Evolutionary conservation across 2,329 filamentous ascomycete species (phyloP).

Genomic region (Calonectria hawksworthii): DNA sequence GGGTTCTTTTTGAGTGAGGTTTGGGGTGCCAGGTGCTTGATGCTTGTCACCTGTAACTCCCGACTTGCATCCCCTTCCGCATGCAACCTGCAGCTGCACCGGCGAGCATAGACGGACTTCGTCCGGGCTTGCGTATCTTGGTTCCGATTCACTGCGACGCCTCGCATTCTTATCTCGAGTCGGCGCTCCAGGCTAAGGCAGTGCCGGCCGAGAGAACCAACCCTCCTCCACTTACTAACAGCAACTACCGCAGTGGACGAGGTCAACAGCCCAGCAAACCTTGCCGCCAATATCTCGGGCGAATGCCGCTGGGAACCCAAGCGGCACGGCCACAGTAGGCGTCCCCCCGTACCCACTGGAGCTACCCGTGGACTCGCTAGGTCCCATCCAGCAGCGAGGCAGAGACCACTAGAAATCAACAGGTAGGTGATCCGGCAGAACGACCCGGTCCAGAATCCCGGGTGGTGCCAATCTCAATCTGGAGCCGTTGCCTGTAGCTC

Average conservation of each 20-base stretch:
- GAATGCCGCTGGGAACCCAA: neutral
- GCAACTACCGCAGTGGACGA: slow-evolving; percentile 7
- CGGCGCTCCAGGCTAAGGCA: neutral
- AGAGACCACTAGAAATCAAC: neutral
- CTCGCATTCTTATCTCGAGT: neutral
- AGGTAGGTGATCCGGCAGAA: slow-evolving; percentile 14
- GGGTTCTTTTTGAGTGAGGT: neutral
- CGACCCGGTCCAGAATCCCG: slow-evolving; percentile 23
- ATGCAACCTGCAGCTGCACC: slow-evolving; percentile 22
- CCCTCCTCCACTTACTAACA: neutral
- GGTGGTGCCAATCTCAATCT: slow-evolving; percentile 26
- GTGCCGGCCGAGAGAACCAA: neutral
- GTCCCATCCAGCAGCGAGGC: neutral
- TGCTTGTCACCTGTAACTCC: slow-evolving; percentile 16
- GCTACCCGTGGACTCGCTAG: slow-evolving; percentile 5
- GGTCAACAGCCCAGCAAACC: slow-evolving; percentile 5
- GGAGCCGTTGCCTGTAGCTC: slow-evolving; percentile 5
- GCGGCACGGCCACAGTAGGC: slow-evolving; percentile 1
- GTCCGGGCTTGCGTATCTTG: neutral
- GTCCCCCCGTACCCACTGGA: slow-evolving; percentile 10
- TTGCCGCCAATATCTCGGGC: neutral
- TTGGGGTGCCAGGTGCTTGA: neutral
- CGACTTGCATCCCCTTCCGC: slow-evolving; percentile 22
- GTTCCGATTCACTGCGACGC: neutral
- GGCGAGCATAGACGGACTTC: slow-evolving; percentile 16